Conservation (phyloP, 202 grass and related monocot genomes). For the Setaria italica region DNA sequence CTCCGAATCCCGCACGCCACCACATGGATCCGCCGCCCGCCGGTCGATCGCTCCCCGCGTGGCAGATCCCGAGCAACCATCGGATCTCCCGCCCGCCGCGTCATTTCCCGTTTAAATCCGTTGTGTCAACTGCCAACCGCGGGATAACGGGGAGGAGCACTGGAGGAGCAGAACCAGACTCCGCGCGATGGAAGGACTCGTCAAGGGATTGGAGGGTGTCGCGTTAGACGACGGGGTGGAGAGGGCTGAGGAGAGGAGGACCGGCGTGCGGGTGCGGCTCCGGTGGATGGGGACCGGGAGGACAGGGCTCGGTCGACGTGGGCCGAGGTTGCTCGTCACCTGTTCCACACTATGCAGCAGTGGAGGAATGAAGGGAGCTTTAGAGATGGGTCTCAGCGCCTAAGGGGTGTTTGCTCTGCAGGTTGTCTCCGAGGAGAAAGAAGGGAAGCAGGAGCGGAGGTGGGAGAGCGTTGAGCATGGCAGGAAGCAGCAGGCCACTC, state of each 20-base stretch:
- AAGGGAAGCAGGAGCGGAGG: slow-evolving; percentile 27
- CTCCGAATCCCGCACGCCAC: neutral
- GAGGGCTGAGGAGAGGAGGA: neutral
- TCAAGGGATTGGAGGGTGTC: slow-evolving; percentile 57
- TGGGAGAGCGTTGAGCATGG: slow-evolving; percentile 17
- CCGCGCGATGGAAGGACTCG: slow-evolving; percentile 49
- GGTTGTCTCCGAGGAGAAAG: slow-evolving; percentile 58
- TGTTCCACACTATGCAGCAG: neutral
- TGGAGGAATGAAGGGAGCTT: neutral
- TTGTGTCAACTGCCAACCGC: neutral
- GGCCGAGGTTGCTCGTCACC: slow-evolving; percentile 53
- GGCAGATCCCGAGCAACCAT: neutral
- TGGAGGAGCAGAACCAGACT: neutral
- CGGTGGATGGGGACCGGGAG: slow-evolving; percentile 21
- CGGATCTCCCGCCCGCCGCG: neutral
- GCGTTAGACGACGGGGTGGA: slow-evolving; percentile 44
- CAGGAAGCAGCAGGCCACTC: slow-evolving; percentile 1
- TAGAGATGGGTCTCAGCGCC: neutral
- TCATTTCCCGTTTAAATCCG: neutral
- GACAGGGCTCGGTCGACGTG: slow-evolving; percentile 54
- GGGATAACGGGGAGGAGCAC: neutral
- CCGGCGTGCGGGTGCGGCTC: neutral
- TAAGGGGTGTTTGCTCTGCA: slow-evolving; percentile 18
- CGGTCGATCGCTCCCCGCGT: neutral
- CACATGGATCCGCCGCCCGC: slow-evolving; percentile 16